Evolutionary conservation across 75 land plant genomes (phyloP).

Genomic region (Ceratopteris richardii): DNA sequence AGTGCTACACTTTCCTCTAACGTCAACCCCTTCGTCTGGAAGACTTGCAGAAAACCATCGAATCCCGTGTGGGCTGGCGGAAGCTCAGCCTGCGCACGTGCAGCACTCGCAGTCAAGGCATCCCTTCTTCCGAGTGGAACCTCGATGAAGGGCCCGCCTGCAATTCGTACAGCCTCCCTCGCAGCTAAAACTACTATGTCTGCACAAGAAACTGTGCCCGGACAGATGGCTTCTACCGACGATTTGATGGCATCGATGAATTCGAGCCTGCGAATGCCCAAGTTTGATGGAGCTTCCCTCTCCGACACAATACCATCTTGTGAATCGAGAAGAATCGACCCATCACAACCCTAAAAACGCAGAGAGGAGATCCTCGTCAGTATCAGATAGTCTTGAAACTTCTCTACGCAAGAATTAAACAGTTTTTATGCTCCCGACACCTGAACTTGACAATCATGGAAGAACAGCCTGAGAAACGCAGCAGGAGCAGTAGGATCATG

Average conservation of each 20-base stretch:
- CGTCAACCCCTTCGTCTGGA: constrained; percentile 10
- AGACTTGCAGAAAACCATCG: constrained; percentile 5
- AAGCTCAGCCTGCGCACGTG: constrained; percentile 4
- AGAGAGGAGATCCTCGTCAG: background rate
- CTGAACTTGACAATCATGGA: constrained; percentile 23
- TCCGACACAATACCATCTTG: constrained; percentile 6
- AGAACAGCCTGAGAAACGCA: constrained; percentile 24
- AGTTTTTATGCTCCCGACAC: background rate
- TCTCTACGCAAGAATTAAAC: background rate
- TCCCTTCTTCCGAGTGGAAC: constrained; percentile 16
- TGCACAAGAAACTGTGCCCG: constrained; percentile 23
- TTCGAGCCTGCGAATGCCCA: constrained; percentile 24
- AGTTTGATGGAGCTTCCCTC: constrained; percentile 14
- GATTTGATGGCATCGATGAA: constrained; percentile 25
- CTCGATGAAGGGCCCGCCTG: constrained; percentile 12
- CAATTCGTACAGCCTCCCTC: constrained; percentile 9
- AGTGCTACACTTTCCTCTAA: constrained; percentile 17
- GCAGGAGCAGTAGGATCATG: constrained; percentile 16
- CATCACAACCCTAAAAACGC: constrained; percentile 24
- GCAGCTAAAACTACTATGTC: constrained; percentile 21
- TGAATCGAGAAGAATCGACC: constrained; percentile 18
- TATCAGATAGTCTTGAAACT: background rate
- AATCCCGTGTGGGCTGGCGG: constrained; percentile 8
- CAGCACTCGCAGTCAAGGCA: constrained; percentile 9
- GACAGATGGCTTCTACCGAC: constrained; percentile 15